A percentile compares a stretch with the other conserved stretches of the same genome.
phyloP scores from a whole-genome alignment of 2,329 filamentous ascomycete species.

The Aureobasidium sp. region DNA sequence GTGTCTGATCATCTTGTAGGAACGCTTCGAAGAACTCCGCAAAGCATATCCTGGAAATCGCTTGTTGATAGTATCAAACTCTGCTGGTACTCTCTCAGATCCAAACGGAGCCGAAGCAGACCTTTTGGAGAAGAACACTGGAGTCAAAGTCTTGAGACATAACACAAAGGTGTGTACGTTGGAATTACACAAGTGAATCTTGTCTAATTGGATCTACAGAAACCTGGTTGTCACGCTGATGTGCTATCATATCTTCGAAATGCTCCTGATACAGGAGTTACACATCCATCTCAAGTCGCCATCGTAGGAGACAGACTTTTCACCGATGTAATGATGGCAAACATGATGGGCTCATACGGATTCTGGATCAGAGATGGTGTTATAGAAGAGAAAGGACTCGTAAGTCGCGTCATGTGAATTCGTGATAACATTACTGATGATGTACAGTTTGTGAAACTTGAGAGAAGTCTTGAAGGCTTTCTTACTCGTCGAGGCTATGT shows the following conservation, averaged over 20 bases:
- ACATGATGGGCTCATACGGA: constrained; percentile 91
- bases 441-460: constrained; percentile 49
- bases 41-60: constrained; percentile 80
- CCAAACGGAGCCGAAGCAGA: constrained; percentile 63
- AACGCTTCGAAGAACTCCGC: constrained; percentile 75
- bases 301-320: constrained; percentile 91
- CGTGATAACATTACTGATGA: constrained; percentile 3
- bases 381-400: constrained; percentile 62
- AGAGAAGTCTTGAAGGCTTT: constrained; percentile 48
- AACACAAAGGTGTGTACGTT: constrained; percentile 60
- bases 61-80: constrained; percentile 95
- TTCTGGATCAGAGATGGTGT: constrained; percentile 89
- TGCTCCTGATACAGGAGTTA: constrained; percentile 82
- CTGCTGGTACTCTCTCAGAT: constrained; percentile 80
- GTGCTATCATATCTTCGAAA: constrained; percentile 84
- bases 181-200: neutral
- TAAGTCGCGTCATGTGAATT: constrained; percentile 36
- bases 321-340: constrained; percentile 96
- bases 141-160: constrained; percentile 81
- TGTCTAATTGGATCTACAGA: constrained; percentile 53
- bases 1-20: constrained; percentile 45
- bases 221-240: constrained; percentile 88
- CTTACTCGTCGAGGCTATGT: constrained; percentile 47
- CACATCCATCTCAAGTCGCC: constrained; percentile 81
- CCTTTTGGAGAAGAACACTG: constrained; percentile 74